A percentile compares a stretch with the other conserved stretches of the same genome.
These are phyloP conservation scores for Neurospora tetrasperma DNA, from an alignment of 495 filamentous ascomycete species.

Conservation along the genomic window DNA sequence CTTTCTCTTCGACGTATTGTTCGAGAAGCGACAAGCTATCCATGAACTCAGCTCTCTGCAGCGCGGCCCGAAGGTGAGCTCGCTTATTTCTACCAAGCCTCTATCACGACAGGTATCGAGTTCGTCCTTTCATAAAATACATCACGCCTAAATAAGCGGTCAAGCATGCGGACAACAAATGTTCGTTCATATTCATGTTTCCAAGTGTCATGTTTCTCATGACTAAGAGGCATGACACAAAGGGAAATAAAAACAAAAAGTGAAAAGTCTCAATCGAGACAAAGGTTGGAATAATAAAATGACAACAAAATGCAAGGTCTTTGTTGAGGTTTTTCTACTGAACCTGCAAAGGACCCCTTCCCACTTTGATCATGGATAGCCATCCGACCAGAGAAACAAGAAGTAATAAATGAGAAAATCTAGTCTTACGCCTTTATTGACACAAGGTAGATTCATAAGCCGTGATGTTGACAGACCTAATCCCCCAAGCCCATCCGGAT, in stretches of 20 bases:
- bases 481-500: constrained; percentile 1
- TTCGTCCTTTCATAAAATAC: not conserved
- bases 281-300: not conserved
- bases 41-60: not conserved
- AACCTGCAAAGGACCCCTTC: not conserved
- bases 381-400: not conserved
- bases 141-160: not conserved
- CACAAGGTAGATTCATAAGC: not conserved
- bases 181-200: not conserved
- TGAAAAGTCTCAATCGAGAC: not conserved
- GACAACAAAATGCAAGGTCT: not conserved
- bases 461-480: constrained; percentile 5
- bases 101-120: not conserved
- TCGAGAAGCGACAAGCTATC: not conserved
- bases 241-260: not conserved
- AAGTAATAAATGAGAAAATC: not conserved
- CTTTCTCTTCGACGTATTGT: not conserved
- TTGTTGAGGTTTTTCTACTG: not conserved
- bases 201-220: not conserved
- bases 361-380: not conserved
- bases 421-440: not conserved
- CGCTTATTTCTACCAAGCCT: not conserved
- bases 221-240: not conserved
- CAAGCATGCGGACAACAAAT: not conserved
- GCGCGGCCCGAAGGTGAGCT: not conserved